phyloP scores from a whole-genome alignment of 768 basidiomycete species.

The Boletus subcaerulescens region DNA sequence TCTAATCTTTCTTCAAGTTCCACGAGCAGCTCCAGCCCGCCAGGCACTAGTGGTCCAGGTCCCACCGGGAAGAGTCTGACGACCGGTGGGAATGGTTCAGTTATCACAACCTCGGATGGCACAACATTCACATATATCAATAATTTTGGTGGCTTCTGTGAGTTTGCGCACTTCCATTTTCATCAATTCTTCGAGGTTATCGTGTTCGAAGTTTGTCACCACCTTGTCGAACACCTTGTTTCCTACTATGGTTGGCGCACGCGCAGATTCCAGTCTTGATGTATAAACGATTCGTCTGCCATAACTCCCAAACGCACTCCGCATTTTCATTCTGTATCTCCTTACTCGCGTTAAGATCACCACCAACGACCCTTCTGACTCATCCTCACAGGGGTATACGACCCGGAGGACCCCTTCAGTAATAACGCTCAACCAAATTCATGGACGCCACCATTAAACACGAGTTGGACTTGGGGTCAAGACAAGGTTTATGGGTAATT shows the following conservation, averaged over 20 bases:
- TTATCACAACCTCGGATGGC: conserved; percentile 63
- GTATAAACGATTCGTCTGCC: too few species aligned
- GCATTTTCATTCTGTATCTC: neutral
- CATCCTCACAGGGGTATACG: conserved; percentile 49
- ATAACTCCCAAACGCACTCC: neutral
- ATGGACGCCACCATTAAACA: conserved; percentile 78
- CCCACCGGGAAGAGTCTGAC: conserved; percentile 12
- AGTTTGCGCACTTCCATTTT: conserved; percentile 25
- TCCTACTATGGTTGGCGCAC: too few species aligned
- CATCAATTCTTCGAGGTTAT: too few species aligned
- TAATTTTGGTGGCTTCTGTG: conserved; percentile 71
- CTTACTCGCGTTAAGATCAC: neutral
- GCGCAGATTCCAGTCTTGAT: too few species aligned
- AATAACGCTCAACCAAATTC: conserved; percentile 71
- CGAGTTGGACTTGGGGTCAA: conserved; percentile 66
- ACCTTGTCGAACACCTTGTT: neutral
- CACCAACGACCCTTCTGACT: neutral
- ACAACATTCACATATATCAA: conserved; percentile 75
- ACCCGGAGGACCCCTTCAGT: conserved; percentile 73
- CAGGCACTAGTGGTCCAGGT: neutral
- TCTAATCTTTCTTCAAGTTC: neutral
- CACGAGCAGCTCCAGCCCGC: neutral
- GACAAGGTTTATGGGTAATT: conserved; percentile 61
- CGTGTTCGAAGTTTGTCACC: neutral
- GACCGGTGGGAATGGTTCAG: conserved; percentile 68